A percentile compares a stretch with the other conserved stretches of the same genome.
These are phyloP conservation scores for Bipolaris gigantea DNA, from an alignment of 2,329 filamentous ascomycete genomes.

Conservation along the genomic window DNA sequence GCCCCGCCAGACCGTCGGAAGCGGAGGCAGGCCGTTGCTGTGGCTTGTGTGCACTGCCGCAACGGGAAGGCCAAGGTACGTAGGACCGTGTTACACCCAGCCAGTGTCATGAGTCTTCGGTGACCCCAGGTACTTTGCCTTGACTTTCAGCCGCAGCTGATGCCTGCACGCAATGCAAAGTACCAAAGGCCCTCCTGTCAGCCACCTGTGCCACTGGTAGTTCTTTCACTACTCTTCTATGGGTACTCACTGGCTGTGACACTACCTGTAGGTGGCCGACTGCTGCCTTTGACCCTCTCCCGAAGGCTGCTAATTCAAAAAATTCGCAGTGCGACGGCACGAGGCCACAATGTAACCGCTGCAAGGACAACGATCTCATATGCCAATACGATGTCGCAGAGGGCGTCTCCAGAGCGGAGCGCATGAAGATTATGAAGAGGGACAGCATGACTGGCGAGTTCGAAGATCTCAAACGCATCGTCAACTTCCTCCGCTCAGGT, in stretches of 20 bases:
- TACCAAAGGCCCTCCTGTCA: background rate
- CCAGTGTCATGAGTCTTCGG: background rate
- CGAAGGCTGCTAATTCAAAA: background rate
- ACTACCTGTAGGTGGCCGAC: conserved; percentile 11
- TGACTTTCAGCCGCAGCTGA: background rate
- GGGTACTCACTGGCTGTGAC: conserved; percentile 9
- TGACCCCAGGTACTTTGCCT: background rate
- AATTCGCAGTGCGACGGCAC: conserved; percentile 25
- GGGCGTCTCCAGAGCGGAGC: conserved; percentile 29
- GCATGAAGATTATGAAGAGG: conserved; percentile 29
- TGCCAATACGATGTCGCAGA: conserved; percentile 32
- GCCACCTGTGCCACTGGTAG: background rate
- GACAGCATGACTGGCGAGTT: conserved; percentile 22
- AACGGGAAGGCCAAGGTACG: conserved; percentile 32
- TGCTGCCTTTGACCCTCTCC: background rate
- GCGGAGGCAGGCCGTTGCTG: conserved; percentile 25
- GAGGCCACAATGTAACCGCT: conserved; percentile 26
- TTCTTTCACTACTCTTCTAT: conserved; percentile 7
- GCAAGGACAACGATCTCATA: conserved; percentile 19
- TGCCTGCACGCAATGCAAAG: background rate
- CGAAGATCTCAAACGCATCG: conserved; percentile 27
- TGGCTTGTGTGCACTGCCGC: conserved; percentile 29
- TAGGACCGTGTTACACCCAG: conserved; percentile 1
- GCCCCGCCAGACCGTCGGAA: conserved; percentile 20
- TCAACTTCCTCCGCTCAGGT: conserved; percentile 22